phyloP scores from a whole-genome alignment of 2,329 filamentous ascomycete genomes.

The Meredithiella fracta region DNA sequence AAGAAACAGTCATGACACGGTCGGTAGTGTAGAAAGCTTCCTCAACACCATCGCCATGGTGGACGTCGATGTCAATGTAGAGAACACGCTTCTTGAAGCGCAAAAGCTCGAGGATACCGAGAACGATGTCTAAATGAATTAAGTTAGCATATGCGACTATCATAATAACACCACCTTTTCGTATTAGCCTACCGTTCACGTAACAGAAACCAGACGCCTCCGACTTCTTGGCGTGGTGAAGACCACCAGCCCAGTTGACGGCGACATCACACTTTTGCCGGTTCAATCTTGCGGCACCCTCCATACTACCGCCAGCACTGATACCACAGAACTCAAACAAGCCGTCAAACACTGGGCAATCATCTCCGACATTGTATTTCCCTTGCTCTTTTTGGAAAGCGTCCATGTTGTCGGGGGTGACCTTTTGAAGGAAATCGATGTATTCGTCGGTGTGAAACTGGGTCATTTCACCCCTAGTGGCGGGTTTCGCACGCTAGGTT shows the following conservation, averaged over 20 bases:
- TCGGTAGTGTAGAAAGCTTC: constrained; percentile 88
- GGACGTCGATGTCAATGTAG: constrained; percentile 92
- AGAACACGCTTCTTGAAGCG: constrained; percentile 87
- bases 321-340: constrained; percentile 95
- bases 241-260: constrained; percentile 92
- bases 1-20: constrained; percentile 81
- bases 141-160: background rate
- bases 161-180: background rate
- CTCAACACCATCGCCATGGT: constrained; percentile 85
- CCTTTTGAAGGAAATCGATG: constrained; percentile 84
- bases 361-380: constrained; percentile 89
- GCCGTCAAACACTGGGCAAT: constrained; percentile 94
- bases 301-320: constrained; percentile 85
- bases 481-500: constrained; percentile 63
- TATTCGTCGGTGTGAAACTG: constrained; percentile 94
- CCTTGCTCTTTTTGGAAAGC: constrained; percentile 61
- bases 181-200: constrained; percentile 59
- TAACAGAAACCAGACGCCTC: constrained; percentile 97
- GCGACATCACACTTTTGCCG: constrained; percentile 90
- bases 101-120: constrained; percentile 82
- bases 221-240: constrained; percentile 94
- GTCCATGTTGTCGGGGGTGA: constrained; percentile 98
- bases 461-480: constrained; percentile 75
- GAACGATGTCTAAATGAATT: constrained; percentile 64
- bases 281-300: constrained; percentile 78